Percentiles rank a stretch among this genome's conserved stretches.
Evolutionary conservation across 2,329 filamentous ascomycete genomes (phyloP).

Genomic region (Clonostachys rhizophaga): DNA sequence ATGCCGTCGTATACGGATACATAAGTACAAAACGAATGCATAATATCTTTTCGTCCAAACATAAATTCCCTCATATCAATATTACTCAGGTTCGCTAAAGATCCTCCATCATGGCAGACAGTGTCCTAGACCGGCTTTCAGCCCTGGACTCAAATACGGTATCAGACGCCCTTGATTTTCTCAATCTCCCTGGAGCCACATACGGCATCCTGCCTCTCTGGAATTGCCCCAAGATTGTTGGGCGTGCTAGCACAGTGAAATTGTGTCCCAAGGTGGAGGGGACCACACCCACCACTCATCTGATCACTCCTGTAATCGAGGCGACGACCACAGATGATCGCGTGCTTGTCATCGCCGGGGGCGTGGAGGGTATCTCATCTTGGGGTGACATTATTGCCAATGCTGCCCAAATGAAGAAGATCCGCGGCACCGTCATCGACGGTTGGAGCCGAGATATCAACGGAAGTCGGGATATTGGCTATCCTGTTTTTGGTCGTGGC

Average conservation of each 20-base stretch:
- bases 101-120: not conserved
- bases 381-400: constrained; percentile 12
- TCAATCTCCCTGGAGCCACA: constrained; percentile 8
- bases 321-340: not conserved
- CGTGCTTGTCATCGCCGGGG: constrained; percentile 4
- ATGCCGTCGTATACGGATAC: no score
- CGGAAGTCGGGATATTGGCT: constrained; percentile 20
- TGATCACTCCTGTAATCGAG: not conserved
- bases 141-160: constrained; percentile 10
- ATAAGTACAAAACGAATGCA: no score
- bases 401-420: constrained; percentile 11
- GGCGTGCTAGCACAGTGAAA: constrained; percentile 9
- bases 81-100: no score
- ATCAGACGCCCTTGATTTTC: constrained; percentile 11
- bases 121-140: constrained; percentile 5
- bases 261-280: constrained; percentile 6
- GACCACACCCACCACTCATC: constrained; percentile 1
- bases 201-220: constrained; percentile 9
- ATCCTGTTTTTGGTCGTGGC: constrained; percentile 23
- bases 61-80: no score
- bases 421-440: constrained; percentile 22
- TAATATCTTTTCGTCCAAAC: no score
- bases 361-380: constrained; percentile 8
- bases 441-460: constrained; percentile 23
- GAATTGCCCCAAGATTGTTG: constrained; percentile 10